Base-by-base conservation (phyloP, 2,329 filamentous ascomycete species). In the Mollisia scopiformis region DNA sequence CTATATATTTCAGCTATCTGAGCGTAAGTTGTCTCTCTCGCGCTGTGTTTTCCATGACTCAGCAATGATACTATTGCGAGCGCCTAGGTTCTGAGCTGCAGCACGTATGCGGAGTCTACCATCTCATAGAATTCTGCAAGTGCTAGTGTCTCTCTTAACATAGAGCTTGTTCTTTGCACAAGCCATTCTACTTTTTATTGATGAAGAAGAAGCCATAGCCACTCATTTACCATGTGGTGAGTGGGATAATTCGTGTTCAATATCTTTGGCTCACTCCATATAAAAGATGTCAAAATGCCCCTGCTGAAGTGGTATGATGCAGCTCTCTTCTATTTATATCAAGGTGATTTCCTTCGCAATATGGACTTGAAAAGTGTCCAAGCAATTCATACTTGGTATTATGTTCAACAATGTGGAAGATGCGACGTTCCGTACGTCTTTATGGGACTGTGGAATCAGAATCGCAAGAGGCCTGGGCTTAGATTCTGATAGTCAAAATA, bases 1-100 rank as follows among this genome's bases (percentile, higher is more conserved):
- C 66, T 16, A 56, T 66, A 14, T 68, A 68, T 41, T 68, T 68
- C 50, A 61, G 66, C 27, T 46, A 63, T 23, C 37, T 66, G 5
- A 58, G 50, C 33, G 66, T 63, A 52, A 11, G 55, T n/a, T n/a
- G n/a, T n/a, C n/a, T n/a, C n/a, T n/a, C n/a, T n/a, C n/a, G n/a
- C n/a, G n/a, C n/a, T n/a, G n/a, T n/a, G n/a, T n/a, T n/a, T n/a
- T n/a, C n/a, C n/a, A n/a, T n/a, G n/a, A n/a, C n/a, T n/a, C n/a
- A n/a, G n/a, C n/a, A n/a, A n/a, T n/a, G n/a, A n/a, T n/a, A n/a
- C n/a, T n/a, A n/a, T n/a, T n/a, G n/a, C n/a, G n/a, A n/a, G n/a
- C n/a, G n/a, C n/a, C n/a, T n/a, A n/a, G n/a, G n/a, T n/a, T n/a
- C n/a, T n/a, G n/a, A n/a, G n/a, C n/a, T n/a, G n/a, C n/a, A n/a